Base-by-base conservation (phyloP, 441 rosid species). In the Populus trichocarpa region DNA sequence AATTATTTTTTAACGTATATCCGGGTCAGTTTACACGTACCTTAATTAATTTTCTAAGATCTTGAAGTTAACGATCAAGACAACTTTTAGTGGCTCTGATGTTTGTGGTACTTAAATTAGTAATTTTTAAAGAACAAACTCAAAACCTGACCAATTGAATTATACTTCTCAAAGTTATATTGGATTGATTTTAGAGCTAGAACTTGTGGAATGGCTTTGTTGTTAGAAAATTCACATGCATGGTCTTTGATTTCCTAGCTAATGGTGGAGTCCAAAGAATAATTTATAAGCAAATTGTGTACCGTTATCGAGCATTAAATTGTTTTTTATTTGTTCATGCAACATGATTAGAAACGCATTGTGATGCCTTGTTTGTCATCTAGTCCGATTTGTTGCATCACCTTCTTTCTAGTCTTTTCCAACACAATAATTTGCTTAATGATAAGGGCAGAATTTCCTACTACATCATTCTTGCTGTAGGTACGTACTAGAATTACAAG, bases 81-180 rank as follows among this genome's bases (percentile, higher is more conserved):
- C 3, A 28, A 3, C 3, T 28, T 28, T 0, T 2, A 28, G 30
- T 28, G 0, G 3, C 0, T 3, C 30, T 28, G 0, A 4, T 0
- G 0, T 30, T 30, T 30, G 0, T 30, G 4, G 0, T 0, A 3
- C 4, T 30, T 0, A 0, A 30, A 30, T 0, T 30, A 30, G 0
- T 30, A 3, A 30, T 30, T 0, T 30, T 30, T 30, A 3, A 2
- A 0, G 2, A 30, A 30, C 0, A 30, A 30, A 30, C 0, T 3
- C 0, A 30, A 30, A 30, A 30, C 5, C 5, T 30, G 5, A 30
- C 0, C 0, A 30, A 3, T 30, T 30, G 3, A 30, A 30, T 30
- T 2, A 30, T 4, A 30, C 4, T 3, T 0, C 0, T 30, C 0
- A 30, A 30, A 30, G 3, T 30, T 0, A 3, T 30, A 3, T 30